These are phyloP conservation scores for Acacia pycnantha DNA, from an alignment of 331 rosid genomes.

Conservation along the genomic window DNA sequence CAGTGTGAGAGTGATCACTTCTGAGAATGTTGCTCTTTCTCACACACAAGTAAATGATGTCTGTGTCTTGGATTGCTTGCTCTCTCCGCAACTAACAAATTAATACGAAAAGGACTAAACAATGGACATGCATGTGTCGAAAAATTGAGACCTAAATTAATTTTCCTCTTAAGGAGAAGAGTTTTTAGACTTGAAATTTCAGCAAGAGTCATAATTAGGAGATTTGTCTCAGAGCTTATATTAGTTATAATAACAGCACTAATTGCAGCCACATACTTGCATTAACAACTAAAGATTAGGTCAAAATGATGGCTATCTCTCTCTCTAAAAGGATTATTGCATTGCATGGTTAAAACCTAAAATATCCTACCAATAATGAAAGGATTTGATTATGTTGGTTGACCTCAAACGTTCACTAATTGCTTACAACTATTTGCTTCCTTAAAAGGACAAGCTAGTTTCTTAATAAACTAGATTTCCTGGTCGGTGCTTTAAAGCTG, in stretches of 20 bases:
- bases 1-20: neutral
- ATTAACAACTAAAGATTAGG: conserved; percentile 27
- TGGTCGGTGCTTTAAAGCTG: conserved; percentile 45
- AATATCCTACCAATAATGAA: conserved; percentile 37
- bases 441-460: conserved; percentile 49
- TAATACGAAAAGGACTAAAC: conserved; percentile 27
- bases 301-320: conserved; percentile 9
- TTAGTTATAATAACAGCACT: conserved; percentile 32
- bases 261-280: conserved; percentile 71
- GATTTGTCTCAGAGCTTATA: conserved; percentile 27
- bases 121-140: conserved; percentile 25
- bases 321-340: conserved; percentile 4
- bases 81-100: conserved; percentile 68
- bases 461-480: conserved; percentile 33
- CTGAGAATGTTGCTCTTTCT: conserved; percentile 34
- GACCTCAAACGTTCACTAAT: conserved; percentile 58
- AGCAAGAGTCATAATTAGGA: conserved; percentile 42
- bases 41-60: conserved; percentile 51
- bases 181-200: conserved; percentile 17
- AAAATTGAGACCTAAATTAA: conserved; percentile 25
- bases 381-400: conserved; percentile 52
- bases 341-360: conserved; percentile 31
- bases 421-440: conserved; percentile 58
- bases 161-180: neutral
- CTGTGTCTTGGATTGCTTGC: conserved; percentile 52